Evolutionary conservation across 2,329 filamentous ascomycete species (phyloP).

Genomic region (Ophiocordyceps camponoti-rufipedis): DNA sequence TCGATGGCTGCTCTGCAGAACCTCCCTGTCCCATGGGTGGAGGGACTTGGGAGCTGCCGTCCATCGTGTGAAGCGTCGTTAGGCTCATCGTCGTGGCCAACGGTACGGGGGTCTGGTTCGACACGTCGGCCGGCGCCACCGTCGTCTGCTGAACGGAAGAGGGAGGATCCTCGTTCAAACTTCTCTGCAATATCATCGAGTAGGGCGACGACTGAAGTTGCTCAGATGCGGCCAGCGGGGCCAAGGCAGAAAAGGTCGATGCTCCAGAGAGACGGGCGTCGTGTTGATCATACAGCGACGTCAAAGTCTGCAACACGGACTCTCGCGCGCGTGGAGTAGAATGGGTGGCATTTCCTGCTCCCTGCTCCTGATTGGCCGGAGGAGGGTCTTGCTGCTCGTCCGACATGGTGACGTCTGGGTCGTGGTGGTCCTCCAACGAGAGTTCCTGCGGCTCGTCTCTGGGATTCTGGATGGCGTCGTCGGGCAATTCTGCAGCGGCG

Average conservation of each 20-base stretch:
- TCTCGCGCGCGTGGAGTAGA: neutral
- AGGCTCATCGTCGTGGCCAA: conserved; percentile 1
- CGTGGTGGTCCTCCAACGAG: neutral
- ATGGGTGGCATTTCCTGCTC: neutral
- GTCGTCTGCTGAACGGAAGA: conserved; percentile 11
- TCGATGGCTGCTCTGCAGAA: conserved; percentile 6
- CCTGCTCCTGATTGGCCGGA: neutral
- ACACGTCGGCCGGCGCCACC: conserved; percentile 20
- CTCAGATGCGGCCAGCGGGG: too few relatives aligned
- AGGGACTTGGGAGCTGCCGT: conserved; percentile 9
- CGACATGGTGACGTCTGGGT: neutral
- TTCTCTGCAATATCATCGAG: too few relatives aligned
- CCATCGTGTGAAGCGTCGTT: conserved; percentile 4
- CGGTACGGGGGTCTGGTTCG: conserved; percentile 5
- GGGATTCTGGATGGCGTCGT: too few relatives aligned
- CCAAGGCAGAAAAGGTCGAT: too few relatives aligned
- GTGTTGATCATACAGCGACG: neutral
- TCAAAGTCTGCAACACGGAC: conserved; percentile 5
- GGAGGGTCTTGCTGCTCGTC: neutral
- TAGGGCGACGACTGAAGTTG: too few relatives aligned
- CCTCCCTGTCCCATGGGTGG: conserved; percentile 9
- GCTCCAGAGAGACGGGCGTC: too few relatives aligned
- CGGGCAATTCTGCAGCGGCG: too few relatives aligned
- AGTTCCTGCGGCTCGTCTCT: conserved; percentile 2
- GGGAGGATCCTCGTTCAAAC: too few relatives aligned